Percentiles rank a stretch among this genome's conserved stretches.
Evolutionary conservation across 2,329 filamentous ascomycete species (phyloP).

Genomic region (Colletotrichum lentis): DNA sequence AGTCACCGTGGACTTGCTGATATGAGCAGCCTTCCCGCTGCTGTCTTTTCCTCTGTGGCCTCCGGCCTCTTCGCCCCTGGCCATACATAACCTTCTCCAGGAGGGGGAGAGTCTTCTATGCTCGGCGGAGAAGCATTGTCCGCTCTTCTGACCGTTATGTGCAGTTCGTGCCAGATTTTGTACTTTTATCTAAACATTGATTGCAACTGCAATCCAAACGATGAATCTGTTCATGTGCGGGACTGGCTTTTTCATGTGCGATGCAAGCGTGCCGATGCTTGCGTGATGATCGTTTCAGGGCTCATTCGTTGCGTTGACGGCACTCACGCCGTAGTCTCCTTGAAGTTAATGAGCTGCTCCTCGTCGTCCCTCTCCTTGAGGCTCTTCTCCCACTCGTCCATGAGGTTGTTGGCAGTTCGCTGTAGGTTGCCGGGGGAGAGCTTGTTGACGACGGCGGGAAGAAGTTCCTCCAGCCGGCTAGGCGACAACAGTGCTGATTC

Average conservation of each 20-base stretch:
- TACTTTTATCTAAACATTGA: slow-evolving; percentile 34
- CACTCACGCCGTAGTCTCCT: slow-evolving; percentile 34
- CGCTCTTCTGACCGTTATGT: slow-evolving; percentile 29
- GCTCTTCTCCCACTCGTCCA: slow-evolving; percentile 91
- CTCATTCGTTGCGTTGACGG: neutral
- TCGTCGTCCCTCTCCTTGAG: slow-evolving; percentile 48
- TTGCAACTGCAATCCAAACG: slow-evolving; percentile 12
- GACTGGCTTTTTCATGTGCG: neutral
- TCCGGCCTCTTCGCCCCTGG: neutral
- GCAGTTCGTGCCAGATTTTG: slow-evolving; percentile 14
- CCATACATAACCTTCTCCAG: neutral
- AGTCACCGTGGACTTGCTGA: neutral
- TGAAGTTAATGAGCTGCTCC: slow-evolving; percentile 34
- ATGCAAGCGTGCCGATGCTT: neutral
- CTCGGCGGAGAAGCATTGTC: slow-evolving; percentile 23
- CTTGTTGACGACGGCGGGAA: slow-evolving; percentile 77
- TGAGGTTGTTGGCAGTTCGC: slow-evolving; percentile 81
- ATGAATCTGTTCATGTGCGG: slow-evolving; percentile 7
- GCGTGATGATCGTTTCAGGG: neutral
- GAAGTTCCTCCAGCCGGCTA: slow-evolving; percentile 61
- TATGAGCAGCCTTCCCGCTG: neutral
- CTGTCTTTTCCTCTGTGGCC: neutral
- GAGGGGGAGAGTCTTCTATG: slow-evolving; percentile 7
- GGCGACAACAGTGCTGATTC: slow-evolving; percentile 44
- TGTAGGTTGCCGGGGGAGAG: slow-evolving; percentile 80